Percentiles rank a stretch among this genome's conserved stretches.
Evolutionary conservation across 768 basidiomycete genomes (phyloP).

Genomic region (Dentipellis sp.): DNA sequence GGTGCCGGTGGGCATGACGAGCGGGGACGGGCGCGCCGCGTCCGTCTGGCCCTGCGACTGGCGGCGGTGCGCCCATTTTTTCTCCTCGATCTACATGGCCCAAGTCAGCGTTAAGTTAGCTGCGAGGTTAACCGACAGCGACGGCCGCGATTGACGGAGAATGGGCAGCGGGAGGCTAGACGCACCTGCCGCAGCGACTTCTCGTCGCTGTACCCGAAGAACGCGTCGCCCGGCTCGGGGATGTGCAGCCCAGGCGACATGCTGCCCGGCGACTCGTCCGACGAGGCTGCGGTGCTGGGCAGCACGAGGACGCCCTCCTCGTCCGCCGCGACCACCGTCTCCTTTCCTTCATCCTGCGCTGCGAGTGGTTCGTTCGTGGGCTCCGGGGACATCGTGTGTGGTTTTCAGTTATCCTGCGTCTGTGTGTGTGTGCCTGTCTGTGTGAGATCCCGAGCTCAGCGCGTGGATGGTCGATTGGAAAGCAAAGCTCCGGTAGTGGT

Average conservation of each 20-base stretch:
- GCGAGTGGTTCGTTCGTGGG: no score
- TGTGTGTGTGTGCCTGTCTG: no score
- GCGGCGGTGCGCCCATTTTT: constrained; percentile 56
- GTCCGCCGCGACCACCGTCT: no score
- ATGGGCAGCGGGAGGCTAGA: constrained; percentile 9
- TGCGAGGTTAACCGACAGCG: no score
- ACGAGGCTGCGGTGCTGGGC: neutral
- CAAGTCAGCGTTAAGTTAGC: no score
- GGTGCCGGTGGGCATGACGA: constrained; percentile 12
- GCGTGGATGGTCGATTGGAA: no score
- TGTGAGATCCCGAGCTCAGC: no score
- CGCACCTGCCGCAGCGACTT: constrained; percentile 65
- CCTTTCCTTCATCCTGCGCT: no score
- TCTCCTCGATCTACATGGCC: constrained; percentile 68
- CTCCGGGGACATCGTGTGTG: no score
- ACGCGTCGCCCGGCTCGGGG: constrained; percentile 56
- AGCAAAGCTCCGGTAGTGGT: no score
- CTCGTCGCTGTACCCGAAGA: constrained; percentile 76
- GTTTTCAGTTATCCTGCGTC: no score
- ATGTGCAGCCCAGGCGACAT: constrained; percentile 24
- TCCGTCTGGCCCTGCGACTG: constrained; percentile 38
- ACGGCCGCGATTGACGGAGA: neutral
- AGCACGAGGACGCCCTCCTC: no score
- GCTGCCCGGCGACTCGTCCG: neutral
- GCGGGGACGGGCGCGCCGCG: constrained; percentile 24